A percentile compares a stretch with the other conserved stretches of the same genome.
These are phyloP conservation scores for Suillus tomentosus DNA, from an alignment of 768 basidiomycete species.

Conservation along the genomic window DNA sequence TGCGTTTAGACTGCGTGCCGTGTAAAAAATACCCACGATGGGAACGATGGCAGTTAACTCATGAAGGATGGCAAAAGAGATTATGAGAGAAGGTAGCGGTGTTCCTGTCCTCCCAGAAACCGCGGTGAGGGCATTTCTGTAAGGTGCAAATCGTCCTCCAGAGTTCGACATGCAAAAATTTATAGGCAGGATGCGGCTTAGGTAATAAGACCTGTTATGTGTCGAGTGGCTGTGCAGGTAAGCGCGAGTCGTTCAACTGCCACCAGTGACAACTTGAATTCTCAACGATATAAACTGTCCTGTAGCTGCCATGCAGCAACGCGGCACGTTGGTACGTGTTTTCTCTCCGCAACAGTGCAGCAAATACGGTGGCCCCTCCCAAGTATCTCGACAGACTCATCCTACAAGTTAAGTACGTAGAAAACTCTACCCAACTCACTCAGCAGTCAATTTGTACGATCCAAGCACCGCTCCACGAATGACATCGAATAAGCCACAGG, in stretches of 20 bases:
- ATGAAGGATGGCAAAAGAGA: slow-evolving; percentile 81
- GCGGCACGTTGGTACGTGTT: no score
- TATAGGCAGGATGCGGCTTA: background rate
- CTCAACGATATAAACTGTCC: no score
- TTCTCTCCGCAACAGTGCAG: background rate
- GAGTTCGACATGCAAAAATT: slow-evolving; percentile 18
- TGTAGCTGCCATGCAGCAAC: no score
- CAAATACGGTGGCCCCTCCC: slow-evolving; percentile 4
- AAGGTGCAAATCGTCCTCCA: slow-evolving; percentile 43
- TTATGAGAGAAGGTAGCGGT: slow-evolving; percentile 71
- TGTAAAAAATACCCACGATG: slow-evolving; percentile 72
- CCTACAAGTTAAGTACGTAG: no score
- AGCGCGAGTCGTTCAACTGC: background rate
- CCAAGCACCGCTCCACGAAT: no score
- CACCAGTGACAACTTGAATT: no score
- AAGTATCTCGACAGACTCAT: slow-evolving; percentile 54
- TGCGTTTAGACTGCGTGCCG: slow-evolving; percentile 63
- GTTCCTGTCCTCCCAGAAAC: slow-evolving; percentile 74
- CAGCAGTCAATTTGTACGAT: no score
- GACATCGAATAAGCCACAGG: no score
- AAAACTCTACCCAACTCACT: no score
- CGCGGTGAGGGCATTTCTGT: slow-evolving; percentile 54
- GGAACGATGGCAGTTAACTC: slow-evolving; percentile 83
- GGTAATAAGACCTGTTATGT: background rate
- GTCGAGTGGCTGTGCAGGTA: background rate